A percentile compares a stretch with the other conserved stretches of the same genome.
phyloP scores from a whole-genome alignment of 2,329 filamentous ascomycete species.

The Diaporthe ampelina region DNA sequence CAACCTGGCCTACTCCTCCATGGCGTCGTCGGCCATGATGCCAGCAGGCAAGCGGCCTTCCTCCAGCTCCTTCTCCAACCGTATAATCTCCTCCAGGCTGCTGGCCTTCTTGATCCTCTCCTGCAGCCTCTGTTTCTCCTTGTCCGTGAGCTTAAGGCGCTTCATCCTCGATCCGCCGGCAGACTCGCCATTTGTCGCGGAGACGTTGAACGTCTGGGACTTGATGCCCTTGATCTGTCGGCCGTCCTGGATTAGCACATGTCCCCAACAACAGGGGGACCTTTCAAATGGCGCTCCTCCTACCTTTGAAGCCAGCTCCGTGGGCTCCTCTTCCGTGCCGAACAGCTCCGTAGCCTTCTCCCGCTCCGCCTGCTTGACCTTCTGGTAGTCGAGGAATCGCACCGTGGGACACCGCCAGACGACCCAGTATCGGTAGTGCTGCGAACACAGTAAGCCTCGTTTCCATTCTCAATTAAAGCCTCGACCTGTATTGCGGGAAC shows the following conservation, averaged over 20 bases:
- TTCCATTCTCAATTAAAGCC: not conserved
- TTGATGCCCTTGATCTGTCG: slow-evolving; percentile 84
- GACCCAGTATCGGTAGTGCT: slow-evolving; percentile 95
- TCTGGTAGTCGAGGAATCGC: slow-evolving; percentile 91
- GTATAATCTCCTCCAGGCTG: slow-evolving; percentile 90
- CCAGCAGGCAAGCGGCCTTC: slow-evolving; percentile 88
- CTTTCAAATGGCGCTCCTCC: not conserved
- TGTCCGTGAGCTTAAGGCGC: slow-evolving; percentile 86
- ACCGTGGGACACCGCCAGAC: slow-evolving; percentile 88
- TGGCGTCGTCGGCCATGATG: slow-evolving; percentile 66
- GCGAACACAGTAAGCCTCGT: slow-evolving; percentile 29
- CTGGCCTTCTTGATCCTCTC: slow-evolving; percentile 90
- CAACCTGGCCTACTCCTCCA: slow-evolving; percentile 77
- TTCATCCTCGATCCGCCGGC: slow-evolving; percentile 73
- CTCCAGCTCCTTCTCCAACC: slow-evolving; percentile 90
- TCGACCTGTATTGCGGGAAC: slow-evolving; percentile 48
- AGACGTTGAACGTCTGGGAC: slow-evolving; percentile 78
- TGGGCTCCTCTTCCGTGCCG: slow-evolving; percentile 82
- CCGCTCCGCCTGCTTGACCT: slow-evolving; percentile 90
- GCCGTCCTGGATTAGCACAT: slow-evolving; percentile 32
- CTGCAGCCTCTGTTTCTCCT: slow-evolving; percentile 87
- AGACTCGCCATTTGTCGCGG: slow-evolving; percentile 58
- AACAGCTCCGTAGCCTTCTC: slow-evolving; percentile 84
- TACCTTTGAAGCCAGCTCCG: slow-evolving; percentile 82
- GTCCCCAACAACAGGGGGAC: not conserved